Base-by-base conservation (phyloP, 2,329 filamentous ascomycete genomes). In the Alternaria novae-zelandiae region DNA sequence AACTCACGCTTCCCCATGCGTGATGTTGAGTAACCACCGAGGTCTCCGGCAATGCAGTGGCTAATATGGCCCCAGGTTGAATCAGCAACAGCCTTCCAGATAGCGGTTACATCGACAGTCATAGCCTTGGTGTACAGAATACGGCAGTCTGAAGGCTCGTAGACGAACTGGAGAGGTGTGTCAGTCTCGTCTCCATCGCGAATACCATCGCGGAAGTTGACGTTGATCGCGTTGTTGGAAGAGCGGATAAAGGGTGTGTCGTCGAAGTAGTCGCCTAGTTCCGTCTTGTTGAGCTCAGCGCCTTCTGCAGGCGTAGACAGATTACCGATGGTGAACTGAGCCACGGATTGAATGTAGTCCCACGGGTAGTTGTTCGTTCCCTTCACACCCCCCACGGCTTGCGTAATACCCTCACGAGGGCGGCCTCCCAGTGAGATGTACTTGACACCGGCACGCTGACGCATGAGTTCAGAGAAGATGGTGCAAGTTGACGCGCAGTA, bases 311-410 rank as follows among this genome's bases (percentile, higher is more conserved):
- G 30, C 12, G 71, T 71, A 23, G 67, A 65, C 8, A 71, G 71
- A 11, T 73, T 60, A 28, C 74, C 64, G 17, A 56, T 59, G 9
- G 73, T 61, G 57, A 63, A 69, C 50, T 77, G 69, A 3, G 66
- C 70, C 8, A 74, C 54, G 21, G 58, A 57, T 53, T 79, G 76
- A 54, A 80, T 78, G 63, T 74, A 77, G 21, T 55, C 56, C 75
- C 74, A 79, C 0, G 70, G 69, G 20, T 59, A 68, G 60, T 78
- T 72, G 66, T 85, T 81, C 0, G 81, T 79, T 30, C 89, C 90
- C 70, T 90, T 88, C 51, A 88, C 85, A n/a, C 89, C 90, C n/a
- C 89, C 88, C 17, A 90, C 81, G 36, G 79, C 79, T 65, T 81
- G 79, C 0, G 90, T 91, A 1, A 85, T 84, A 4, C 79, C 80